Base-by-base conservation (phyloP, 2,329 filamentous ascomycete species). In the Exophiala lecanii-corni region DNA sequence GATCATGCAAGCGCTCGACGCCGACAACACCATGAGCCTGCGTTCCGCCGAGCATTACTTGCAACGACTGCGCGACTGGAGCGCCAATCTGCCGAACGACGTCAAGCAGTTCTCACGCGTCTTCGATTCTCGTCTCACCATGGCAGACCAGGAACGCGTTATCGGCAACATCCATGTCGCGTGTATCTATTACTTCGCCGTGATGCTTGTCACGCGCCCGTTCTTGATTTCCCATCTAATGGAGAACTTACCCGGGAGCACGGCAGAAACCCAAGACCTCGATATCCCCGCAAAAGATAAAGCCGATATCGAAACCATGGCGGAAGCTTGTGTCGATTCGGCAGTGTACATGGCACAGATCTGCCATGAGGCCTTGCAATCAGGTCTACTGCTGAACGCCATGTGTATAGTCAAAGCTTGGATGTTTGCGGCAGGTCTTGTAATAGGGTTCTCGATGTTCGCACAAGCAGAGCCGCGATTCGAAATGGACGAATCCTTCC, bases 381-480 rank as follows among this genome's bases (percentile, higher is more conserved):
- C 69, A 2, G 61, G 63, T 0, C 38, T 74, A 1, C 55, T 78
- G 0, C 61, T 74, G 9, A 68, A 67, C 6, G 79, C 79, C 41
- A 78, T 79, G 76, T 75, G 73, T 28, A 71, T 80, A 4, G 60
- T 80, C 41, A 80, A 79, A 45, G 73, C 72, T 13, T 69, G 73
- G 43, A 62, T 78, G 0, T 80, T 81, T 43, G 73, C 75, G 0
- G 73, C 77, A 2, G 76, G 75, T 0, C 59, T 81, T 0, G 69
- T 80, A 0, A 63, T 80, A 0, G 76, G 77, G 0, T 73, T 81
- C 12, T 70, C 73, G 1, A 70, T 77, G 49, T 77, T 80, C 45
- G 72, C 72, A 0, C 69, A 74, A 36, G 57, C 62, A 4, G 66
- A 69, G 1, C 57, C 67, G 1, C 67, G 74, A 20, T 59, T 67